These are phyloP conservation scores for Epichloe typhina DNA, from an alignment of 2,329 filamentous ascomycete genomes.

Conservation along the genomic window DNA sequence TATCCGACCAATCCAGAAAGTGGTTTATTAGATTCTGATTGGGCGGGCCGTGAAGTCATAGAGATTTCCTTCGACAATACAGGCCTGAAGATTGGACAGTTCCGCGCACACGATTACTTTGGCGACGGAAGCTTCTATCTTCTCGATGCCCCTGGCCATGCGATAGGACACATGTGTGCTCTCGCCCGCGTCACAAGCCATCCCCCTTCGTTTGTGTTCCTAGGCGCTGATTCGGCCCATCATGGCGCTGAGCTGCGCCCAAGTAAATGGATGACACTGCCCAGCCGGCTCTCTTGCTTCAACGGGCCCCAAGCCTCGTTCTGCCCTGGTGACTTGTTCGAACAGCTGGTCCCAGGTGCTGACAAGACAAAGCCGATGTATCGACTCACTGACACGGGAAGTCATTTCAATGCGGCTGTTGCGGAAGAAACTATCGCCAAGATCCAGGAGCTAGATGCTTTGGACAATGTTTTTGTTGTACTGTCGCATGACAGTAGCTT, in stretches of 20 bases:
- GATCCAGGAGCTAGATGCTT: slow-evolving; percentile 1
- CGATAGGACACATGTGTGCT: slow-evolving; percentile 11
- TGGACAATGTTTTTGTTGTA: background rate
- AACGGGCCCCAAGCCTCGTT: background rate
- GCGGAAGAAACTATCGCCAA: background rate
- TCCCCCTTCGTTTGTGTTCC: slow-evolving; percentile 10
- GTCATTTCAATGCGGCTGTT: background rate
- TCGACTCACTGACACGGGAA: background rate
- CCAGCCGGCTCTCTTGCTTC: background rate
- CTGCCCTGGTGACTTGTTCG: background rate
- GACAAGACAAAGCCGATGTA: background rate
- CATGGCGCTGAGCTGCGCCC: slow-evolving; percentile 7
- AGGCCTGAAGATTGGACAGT: slow-evolving; percentile 17
- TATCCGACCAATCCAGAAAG: slow-evolving; percentile 6
- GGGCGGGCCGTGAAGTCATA: slow-evolving; percentile 6
- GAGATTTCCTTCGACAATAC: slow-evolving; percentile 8
- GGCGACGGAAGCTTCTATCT: slow-evolving; percentile 28
- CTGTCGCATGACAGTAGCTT: background rate
- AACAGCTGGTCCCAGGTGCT: background rate
- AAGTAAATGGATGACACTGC: background rate
- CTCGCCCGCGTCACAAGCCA: slow-evolving; percentile 8
- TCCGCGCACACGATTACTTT: slow-evolving; percentile 28
- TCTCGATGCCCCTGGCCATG: slow-evolving; percentile 18
- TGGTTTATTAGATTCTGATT: slow-evolving; percentile 9
- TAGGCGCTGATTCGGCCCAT: slow-evolving; percentile 12